Percentiles rank a stretch among this genome's conserved stretches.
phyloP scores from a whole-genome alignment of 2,329 filamentous ascomycete genomes.

The Ophiostoma piceae region DNA sequence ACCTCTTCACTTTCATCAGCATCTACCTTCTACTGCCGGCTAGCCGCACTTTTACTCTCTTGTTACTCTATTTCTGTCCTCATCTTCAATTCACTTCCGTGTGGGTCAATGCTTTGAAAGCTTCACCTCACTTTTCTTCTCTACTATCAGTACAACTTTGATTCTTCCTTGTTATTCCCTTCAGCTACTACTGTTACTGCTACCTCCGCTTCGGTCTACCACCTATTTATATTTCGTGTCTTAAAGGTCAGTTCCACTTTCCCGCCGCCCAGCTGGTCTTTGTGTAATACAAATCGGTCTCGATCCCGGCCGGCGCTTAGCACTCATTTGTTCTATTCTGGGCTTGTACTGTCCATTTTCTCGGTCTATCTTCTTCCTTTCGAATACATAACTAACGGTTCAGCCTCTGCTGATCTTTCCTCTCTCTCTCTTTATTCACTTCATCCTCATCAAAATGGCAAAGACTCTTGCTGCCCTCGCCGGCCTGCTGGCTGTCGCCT shows the following conservation, averaged over 20 bases:
- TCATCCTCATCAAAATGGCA: neutral
- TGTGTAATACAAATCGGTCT: slow-evolving; percentile 10
- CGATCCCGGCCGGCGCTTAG: slow-evolving; percentile 15
- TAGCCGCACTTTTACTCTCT: neutral
- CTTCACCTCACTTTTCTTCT: neutral
- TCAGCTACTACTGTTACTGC: neutral
- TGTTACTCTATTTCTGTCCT: neutral
- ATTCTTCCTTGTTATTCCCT: neutral
- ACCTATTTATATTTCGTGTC: neutral
- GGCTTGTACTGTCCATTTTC: neutral
- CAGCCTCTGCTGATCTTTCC: slow-evolving; percentile 9
- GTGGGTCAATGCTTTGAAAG: slow-evolving; percentile 8
- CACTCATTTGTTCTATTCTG: slow-evolving; percentile 5
- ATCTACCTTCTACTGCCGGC: neutral
- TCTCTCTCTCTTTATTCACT: neutral
- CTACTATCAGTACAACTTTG: neutral
- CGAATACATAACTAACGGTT: neutral
- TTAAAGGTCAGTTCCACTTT: slow-evolving; percentile 12
- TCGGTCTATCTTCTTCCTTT: neutral
- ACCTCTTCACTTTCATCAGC: neutral
- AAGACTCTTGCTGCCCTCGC: neutral
- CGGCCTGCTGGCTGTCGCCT: neutral
- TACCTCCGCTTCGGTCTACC: neutral
- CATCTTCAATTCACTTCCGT: neutral
- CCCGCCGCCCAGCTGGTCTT: slow-evolving; percentile 7